Percentiles rank a stretch among this genome's conserved stretches.
Evolutionary conservation across 805 yeast species (phyloP).

Genomic region (Yarrowia divulgata): DNA sequence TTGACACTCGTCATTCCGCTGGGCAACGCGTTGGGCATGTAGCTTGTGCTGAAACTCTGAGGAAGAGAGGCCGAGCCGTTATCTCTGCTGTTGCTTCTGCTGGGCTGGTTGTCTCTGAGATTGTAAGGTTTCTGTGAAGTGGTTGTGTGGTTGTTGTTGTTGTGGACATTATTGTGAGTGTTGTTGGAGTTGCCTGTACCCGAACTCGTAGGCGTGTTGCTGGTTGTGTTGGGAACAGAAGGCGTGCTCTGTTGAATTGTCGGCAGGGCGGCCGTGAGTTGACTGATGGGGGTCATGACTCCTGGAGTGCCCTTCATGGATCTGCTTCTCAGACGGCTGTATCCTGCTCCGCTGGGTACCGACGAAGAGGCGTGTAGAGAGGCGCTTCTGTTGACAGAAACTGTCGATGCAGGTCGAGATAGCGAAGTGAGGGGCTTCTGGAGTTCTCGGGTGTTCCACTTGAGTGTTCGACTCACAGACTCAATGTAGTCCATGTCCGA

Average conservation of each 20-base stretch:
- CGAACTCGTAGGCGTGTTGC: not conserved
- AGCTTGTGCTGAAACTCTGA: constrained; percentile 31
- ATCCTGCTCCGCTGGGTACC: constrained; percentile 28
- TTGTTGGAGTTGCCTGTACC: not conserved
- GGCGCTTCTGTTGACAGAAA: constrained; percentile 34
- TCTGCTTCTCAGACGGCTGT: constrained; percentile 24
- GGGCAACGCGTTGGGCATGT: constrained; percentile 4
- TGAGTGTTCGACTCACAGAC: constrained; percentile 81
- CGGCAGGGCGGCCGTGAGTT: constrained; percentile 29
- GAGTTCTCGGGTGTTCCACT: constrained; percentile 89
- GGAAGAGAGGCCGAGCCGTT: constrained; percentile 15
- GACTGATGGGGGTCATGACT: constrained; percentile 21
- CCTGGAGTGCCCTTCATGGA: constrained; percentile 37
- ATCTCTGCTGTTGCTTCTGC: constrained; percentile 14
- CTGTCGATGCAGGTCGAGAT: constrained; percentile 48
- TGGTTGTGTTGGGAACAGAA: constrained; percentile 6
- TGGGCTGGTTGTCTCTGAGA: constrained; percentile 5
- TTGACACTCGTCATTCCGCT: not conserved
- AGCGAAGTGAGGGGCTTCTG: constrained; percentile 75
- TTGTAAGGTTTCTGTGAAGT: constrained; percentile 19
- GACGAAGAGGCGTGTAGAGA: constrained; percentile 23
- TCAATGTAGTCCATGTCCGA: constrained; percentile 74
- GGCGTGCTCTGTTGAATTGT: constrained; percentile 35
- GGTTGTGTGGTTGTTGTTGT: not conserved
- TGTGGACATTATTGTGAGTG: not conserved